A percentile compares a stretch with the other conserved stretches of the same genome.
Conservation (phyloP, 306 rosid genomes). For the Lotus japonicus region DNA sequence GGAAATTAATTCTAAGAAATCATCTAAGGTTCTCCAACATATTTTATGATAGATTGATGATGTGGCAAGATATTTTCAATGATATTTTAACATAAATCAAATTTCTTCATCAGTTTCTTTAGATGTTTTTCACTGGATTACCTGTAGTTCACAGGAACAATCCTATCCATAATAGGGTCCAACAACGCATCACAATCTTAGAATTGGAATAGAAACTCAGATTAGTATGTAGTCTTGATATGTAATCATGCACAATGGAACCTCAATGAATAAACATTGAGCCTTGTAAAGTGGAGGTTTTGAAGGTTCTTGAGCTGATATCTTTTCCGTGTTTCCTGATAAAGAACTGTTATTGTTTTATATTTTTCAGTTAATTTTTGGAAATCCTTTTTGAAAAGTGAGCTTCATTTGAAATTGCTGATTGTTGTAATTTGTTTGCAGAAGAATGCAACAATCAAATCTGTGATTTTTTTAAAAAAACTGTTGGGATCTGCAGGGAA, state of each 20-base stretch:
- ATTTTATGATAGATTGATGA: too few species aligned
- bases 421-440: not conserved
- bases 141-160: not conserved
- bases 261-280: slow-evolving; percentile 14
- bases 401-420: not conserved
- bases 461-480: not conserved
- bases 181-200: not conserved
- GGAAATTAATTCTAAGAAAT: too few species aligned
- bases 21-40: too few species aligned
- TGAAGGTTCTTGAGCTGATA: not conserved
- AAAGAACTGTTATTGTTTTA: slow-evolving; percentile 1
- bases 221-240: not conserved
- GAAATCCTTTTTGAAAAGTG: not conserved
- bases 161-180: not conserved
- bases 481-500: slow-evolving; percentile 48
- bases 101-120: slow-evolving; percentile 6
- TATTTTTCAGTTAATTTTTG: not conserved
- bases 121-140: slow-evolving; percentile 2
- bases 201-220: not conserved
- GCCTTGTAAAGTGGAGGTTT: not conserved
- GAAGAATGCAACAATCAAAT: slow-evolving; percentile 1
- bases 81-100: not conserved
- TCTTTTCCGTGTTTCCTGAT: not conserved
- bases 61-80: too few species aligned
- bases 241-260: not conserved